These are phyloP conservation scores for Pythium scleroteichum DNA, from an alignment of 352 stramenopile genomes.

Conservation along the genomic window DNA sequence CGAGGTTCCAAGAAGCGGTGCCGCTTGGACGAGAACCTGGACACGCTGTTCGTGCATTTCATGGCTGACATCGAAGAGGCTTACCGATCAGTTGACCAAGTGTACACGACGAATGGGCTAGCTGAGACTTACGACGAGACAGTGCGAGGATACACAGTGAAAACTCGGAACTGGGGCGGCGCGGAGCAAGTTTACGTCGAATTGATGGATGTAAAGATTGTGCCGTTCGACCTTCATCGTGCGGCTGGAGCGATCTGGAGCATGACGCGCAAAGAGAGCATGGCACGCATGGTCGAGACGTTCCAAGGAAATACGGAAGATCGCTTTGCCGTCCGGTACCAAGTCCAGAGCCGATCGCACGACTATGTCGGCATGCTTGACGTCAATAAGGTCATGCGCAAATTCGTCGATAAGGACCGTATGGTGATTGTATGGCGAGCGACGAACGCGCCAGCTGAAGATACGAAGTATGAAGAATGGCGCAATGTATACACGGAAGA, in stretches of 20 bases:
- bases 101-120: slow-evolving; percentile 53
- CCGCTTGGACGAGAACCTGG: slow-evolving; percentile 30
- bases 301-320: slow-evolving; percentile 13
- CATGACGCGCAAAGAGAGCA: slow-evolving; percentile 18
- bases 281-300: slow-evolving; percentile 11
- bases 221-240: slow-evolving; percentile 25
- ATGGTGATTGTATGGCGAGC: slow-evolving; percentile 57
- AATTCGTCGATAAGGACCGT: slow-evolving; percentile 43
- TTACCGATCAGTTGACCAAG: slow-evolving; percentile 38
- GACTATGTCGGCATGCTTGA: slow-evolving; percentile 33
- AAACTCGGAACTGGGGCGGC: slow-evolving; percentile 14
- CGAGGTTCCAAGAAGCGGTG: slow-evolving; percentile 4
- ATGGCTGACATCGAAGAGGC: slow-evolving; percentile 33
- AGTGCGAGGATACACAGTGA: slow-evolving; percentile 22
- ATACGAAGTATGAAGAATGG: slow-evolving; percentile 35
- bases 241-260: slow-evolving; percentile 11
- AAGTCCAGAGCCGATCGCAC: slow-evolving; percentile 20
- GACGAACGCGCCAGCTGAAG: slow-evolving; percentile 34
- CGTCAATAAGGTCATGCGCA: slow-evolving; percentile 48
- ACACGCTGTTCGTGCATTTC: slow-evolving; percentile 24
- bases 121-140: slow-evolving; percentile 24
- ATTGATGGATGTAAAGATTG: slow-evolving; percentile 27
- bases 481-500: slow-evolving; percentile 59
- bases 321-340: slow-evolving; percentile 21
- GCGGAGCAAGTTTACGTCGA: slow-evolving; percentile 24